Evolutionary conservation across 2,329 filamentous ascomycete genomes (phyloP).

Genomic region (Aspergillus ustus): DNA sequence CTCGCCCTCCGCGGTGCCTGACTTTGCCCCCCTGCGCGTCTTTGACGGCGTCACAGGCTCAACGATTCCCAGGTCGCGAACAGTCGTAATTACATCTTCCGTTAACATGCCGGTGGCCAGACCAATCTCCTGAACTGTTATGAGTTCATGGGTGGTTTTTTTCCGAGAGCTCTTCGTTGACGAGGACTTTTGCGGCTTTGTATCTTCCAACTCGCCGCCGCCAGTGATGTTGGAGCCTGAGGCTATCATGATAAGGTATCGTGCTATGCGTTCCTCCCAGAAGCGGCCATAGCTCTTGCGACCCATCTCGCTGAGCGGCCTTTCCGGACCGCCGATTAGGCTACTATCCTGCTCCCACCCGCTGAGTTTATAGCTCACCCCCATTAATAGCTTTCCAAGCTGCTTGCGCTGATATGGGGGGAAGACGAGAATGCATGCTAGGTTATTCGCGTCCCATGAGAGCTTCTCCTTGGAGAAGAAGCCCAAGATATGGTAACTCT

Average conservation of each 20-base stretch:
- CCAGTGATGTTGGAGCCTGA: conserved; percentile 27
- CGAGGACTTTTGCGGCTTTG: conserved; percentile 34
- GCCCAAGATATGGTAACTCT: conserved; percentile 71
- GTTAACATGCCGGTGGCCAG: conserved; percentile 79
- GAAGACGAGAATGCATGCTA: conserved; percentile 94
- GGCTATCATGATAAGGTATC: conserved; percentile 61
- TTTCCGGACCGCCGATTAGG: conserved; percentile 88
- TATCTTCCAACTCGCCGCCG: conserved; percentile 31
- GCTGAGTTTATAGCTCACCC: conserved; percentile 89
- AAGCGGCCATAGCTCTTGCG: conserved; percentile 80
- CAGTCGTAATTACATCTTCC: conserved; percentile 79
- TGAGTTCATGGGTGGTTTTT: conserved; percentile 47
- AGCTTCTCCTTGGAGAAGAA: conserved; percentile 99
- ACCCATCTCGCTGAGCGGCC: conserved; percentile 86
- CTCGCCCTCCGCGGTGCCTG: conserved; percentile 25
- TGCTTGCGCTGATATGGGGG: conserved; percentile 94
- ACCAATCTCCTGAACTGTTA: conserved; percentile 74
- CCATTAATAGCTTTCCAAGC: conserved; percentile 86
- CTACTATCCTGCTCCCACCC: conserved; percentile 68
- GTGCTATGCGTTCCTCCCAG: conserved; percentile 82
- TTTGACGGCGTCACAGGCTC: conserved; percentile 55
- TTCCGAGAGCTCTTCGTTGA: conserved; percentile 45
- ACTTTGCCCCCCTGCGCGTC: conserved; percentile 55
- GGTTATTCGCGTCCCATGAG: conserved; percentile 98
- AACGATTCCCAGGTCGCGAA: conserved; percentile 79